A percentile compares a stretch with the other conserved stretches of the same genome.
Evolutionary conservation across 2,329 filamentous ascomycete species (phyloP).

Genomic region (Graphium sp.): DNA sequence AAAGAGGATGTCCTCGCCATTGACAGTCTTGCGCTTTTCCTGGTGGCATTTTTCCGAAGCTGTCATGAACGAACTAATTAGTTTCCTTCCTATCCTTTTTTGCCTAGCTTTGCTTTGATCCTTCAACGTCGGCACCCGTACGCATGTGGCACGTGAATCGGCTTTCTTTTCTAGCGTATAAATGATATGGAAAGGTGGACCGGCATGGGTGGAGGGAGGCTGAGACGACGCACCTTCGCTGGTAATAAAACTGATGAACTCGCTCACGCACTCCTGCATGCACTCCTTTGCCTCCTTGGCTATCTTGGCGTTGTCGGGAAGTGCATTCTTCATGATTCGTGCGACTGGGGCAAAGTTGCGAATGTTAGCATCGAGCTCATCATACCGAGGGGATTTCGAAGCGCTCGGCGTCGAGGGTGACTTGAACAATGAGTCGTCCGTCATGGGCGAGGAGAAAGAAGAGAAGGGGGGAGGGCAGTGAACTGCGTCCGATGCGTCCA

Average conservation of each 20-base stretch:
- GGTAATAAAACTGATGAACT: conserved; percentile 99
- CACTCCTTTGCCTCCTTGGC: conserved; percentile 98
- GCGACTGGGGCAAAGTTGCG: conserved; percentile 91
- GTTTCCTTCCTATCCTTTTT: too few species aligned
- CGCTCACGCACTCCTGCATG: conserved; percentile 99
- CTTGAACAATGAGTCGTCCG: conserved; percentile 36
- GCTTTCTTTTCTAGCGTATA: conserved; percentile 5
- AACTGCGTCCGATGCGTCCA: too few species aligned
- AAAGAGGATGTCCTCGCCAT: conserved; percentile 95
- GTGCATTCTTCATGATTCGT: conserved; percentile 94
- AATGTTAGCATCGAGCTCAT: conserved; percentile 76
- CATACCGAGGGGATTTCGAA: conserved; percentile 28
- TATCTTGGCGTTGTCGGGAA: conserved; percentile 97
- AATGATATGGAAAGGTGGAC: conserved; percentile 1
- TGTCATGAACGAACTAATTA: too few species aligned
- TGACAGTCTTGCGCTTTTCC: conserved; percentile 98
- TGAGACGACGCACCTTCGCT: conserved; percentile 73
- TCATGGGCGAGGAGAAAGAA: conserved; percentile 36
- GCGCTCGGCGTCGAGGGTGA: conserved; percentile 29
- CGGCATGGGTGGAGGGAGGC: too few species aligned
- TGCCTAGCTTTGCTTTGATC: too few species aligned
- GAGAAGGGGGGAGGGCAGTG: too few species aligned
- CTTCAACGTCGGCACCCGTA: conserved; percentile 8
- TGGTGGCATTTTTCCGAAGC: conserved; percentile 98
- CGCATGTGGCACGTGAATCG: background rate